Percentiles rank a stretch among this genome's conserved stretches.
These are phyloP conservation scores for Leccinum truebloodii DNA, from an alignment of 768 basidiomycete genomes.

Conservation along the genomic window DNA sequence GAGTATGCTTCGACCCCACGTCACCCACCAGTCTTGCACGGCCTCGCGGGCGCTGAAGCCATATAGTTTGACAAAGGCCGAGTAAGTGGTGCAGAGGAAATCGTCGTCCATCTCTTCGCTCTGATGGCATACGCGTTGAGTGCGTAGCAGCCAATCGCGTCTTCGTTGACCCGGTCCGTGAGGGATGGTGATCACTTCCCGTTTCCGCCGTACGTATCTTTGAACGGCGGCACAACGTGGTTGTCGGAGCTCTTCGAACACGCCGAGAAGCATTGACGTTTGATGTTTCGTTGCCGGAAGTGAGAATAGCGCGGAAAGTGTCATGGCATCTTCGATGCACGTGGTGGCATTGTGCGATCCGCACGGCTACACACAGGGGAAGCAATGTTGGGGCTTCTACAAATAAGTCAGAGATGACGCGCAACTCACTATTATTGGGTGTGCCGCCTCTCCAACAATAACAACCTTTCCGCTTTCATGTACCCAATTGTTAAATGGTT, in stretches of 20 bases:
- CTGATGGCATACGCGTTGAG: slow-evolving; percentile 30
- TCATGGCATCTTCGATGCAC: slow-evolving; percentile 62
- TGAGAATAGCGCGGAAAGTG: slow-evolving; percentile 56
- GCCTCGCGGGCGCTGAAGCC: slow-evolving; percentile 51
- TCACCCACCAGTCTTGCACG: slow-evolving; percentile 65
- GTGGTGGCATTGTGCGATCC: slow-evolving; percentile 48
- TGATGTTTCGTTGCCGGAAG: slow-evolving; percentile 46
- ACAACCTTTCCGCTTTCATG: slow-evolving; percentile 53
- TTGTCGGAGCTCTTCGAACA: slow-evolving; percentile 59
- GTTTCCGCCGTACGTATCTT: slow-evolving; percentile 44
- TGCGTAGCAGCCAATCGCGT: slow-evolving; percentile 41
- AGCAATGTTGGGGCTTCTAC: not conserved
- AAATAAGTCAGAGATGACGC: not conserved
- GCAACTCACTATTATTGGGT: slow-evolving; percentile 48
- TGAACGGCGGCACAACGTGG: slow-evolving; percentile 44
- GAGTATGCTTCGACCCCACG: slow-evolving; percentile 40
- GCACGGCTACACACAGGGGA: slow-evolving; percentile 41
- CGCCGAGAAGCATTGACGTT: slow-evolving; percentile 49
- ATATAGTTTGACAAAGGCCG: slow-evolving; percentile 49
- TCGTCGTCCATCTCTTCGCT: slow-evolving; percentile 44
- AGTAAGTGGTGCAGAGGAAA: slow-evolving; percentile 46
- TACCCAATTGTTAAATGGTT: slow-evolving; percentile 48
- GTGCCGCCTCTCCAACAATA: slow-evolving; percentile 59
- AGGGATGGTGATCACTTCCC: slow-evolving; percentile 42
- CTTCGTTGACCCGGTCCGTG: slow-evolving; percentile 42